Conservation (phyloP, 805 yeast species). For the Lipomyces starkeyi region DNA sequence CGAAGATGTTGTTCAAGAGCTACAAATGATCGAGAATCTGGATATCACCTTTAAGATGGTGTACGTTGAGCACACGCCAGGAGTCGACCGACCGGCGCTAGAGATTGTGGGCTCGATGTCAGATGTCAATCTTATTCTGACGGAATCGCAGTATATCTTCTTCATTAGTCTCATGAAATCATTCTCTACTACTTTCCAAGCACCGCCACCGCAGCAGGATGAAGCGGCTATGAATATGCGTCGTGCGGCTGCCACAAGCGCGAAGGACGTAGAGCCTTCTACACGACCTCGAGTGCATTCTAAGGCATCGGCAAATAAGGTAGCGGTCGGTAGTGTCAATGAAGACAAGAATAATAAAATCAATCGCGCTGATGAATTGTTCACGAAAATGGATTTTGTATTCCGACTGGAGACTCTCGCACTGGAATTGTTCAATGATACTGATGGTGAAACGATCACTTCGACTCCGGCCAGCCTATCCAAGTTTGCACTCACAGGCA, state of each 20-base stretch:
- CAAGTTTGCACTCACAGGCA: conserved; percentile 62
- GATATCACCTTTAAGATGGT: conserved; percentile 55
- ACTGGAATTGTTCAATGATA: conserved; percentile 41
- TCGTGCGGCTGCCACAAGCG: conserved; percentile 5
- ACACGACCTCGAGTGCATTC: conserved; percentile 19
- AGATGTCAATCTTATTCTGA: conserved; percentile 38
- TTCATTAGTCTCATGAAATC: conserved; percentile 36
- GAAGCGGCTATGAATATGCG: conserved; percentile 26
- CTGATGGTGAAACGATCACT: conserved; percentile 36
- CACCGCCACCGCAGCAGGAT: conserved; percentile 25
- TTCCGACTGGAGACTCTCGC: conserved; percentile 35
- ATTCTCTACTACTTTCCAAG: conserved; percentile 36
- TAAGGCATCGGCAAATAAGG: conserved; percentile 12
- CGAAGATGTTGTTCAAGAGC: conserved; percentile 54
- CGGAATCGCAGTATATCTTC: conserved; percentile 40
- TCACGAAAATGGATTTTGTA: conserved; percentile 39
- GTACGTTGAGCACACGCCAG: conserved; percentile 41
- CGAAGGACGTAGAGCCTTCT: conserved; percentile 8
- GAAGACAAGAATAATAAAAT: not conserved
- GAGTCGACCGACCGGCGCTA: conserved; percentile 38
- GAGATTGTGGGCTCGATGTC: conserved; percentile 40
- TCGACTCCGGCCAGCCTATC: conserved; percentile 51
- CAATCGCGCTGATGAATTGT: conserved; percentile 14
- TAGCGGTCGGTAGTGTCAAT: conserved; percentile 8
- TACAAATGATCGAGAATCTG: conserved; percentile 68